Evolutionary conservation across 1,284 basidiomycete species (phyloP).

Genomic region (Pisolithus thermaeus): DNA sequence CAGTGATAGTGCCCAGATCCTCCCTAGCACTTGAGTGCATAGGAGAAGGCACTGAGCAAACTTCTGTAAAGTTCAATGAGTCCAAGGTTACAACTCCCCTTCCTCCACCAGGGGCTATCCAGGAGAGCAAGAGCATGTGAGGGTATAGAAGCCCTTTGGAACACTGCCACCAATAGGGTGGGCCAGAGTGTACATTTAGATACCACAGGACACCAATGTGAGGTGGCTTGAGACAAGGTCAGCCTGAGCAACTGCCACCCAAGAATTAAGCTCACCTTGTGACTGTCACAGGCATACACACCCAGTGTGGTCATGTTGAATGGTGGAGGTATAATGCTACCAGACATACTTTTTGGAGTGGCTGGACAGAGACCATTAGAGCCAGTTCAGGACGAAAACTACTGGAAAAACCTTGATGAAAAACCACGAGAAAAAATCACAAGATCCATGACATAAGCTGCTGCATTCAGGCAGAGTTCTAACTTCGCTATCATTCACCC

Average conservation of each 20-base stretch:
- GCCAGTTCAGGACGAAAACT: slow-evolving; percentile 15
- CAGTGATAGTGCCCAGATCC: no score
- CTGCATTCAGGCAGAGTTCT: no score
- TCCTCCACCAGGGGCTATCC: slow-evolving; percentile 74
- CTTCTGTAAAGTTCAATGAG: slow-evolving; percentile 76
- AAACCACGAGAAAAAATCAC: no score
- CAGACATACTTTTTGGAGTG: slow-evolving; percentile 28
- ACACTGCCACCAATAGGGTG: slow-evolving; percentile 78
- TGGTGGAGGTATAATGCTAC: slow-evolving; percentile 35
- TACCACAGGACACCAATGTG: slow-evolving; percentile 84
- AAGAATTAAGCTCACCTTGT: slow-evolving; percentile 38
- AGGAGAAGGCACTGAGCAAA: slow-evolving; percentile 73
- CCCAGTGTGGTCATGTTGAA: slow-evolving; percentile 44
- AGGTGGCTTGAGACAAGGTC: slow-evolving; percentile 52
- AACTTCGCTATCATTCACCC: no score
- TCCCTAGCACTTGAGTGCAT: slow-evolving; percentile 71
- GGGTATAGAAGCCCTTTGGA: slow-evolving; percentile 80
- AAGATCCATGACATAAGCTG: no score
- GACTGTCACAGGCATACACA: slow-evolving; percentile 34
- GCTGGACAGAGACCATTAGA: no score
- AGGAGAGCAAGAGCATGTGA: slow-evolving; percentile 73
- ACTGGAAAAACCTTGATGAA: no score
- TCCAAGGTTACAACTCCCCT: slow-evolving; percentile 79
- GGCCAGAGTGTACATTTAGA: slow-evolving; percentile 77
- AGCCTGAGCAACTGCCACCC: slow-evolving; percentile 15